Base-by-base conservation (phyloP, 2,329 filamentous ascomycete species). In the Fusarium hainanense region DNA sequence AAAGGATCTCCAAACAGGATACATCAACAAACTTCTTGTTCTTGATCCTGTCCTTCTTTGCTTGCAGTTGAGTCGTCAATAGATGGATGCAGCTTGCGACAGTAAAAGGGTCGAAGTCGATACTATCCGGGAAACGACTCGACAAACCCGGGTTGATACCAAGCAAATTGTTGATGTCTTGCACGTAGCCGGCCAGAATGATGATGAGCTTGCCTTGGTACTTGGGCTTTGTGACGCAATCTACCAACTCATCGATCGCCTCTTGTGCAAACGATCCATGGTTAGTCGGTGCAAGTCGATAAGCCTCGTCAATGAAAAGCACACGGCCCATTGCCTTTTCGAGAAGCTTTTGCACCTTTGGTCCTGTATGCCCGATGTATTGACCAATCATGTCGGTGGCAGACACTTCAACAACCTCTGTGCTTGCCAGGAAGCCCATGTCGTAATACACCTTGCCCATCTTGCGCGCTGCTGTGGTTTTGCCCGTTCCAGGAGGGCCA, bases 371-470 rank as follows among this genome's bases (percentile, higher is more conserved):
- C 0, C 92, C 92, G 0, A 92, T 67, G 20, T 88, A 94, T 64
- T 91, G 82, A 0, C 88, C 92, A 1, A 94, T 83, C 0, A 94
- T 76, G 34, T 94, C 90, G 0, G 88, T 88, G 0, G 90, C 89
- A 0, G 92, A 93, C 47, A 84, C 87, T 56, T 93, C 89, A 0
- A 89, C 76, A 0, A 93, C 89, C 27, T 90, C 85, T 0, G 83
- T 84, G 0, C 82, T 82, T 0, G 86, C 79, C 0, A 94, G 79
- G 34, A 94, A 87, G 0, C 91, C 91, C 84, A 93, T 87, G 70
- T 94, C 89, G 73, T 92, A 94, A 73, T 88, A 94, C 0, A 94
- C 82, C 66, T 92, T 87, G 6, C 92, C 92, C 85, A 94, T 92
- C 65, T 90, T 91, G n/a, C 85, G 81, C 0, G 92, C 92, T 0